A percentile compares a stretch with the other conserved stretches of the same genome.
Conservation (phyloP, 768 basidiomycete species). For the Rhizopogon vesiculosus region DNA sequence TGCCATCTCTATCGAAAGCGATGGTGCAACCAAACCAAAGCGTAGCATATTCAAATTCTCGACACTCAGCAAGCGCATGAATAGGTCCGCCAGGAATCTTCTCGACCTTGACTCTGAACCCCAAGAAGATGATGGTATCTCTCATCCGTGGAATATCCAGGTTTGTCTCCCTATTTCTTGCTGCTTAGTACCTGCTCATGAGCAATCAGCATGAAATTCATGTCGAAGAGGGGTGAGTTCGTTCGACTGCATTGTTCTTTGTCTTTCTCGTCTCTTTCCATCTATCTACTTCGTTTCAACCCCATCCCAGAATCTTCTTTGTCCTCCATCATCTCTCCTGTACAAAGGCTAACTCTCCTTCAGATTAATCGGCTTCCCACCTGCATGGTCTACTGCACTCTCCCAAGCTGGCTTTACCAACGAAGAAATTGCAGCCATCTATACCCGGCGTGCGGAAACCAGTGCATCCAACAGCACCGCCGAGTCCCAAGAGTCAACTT, state of each 20-base stretch:
- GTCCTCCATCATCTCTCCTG: not conserved
- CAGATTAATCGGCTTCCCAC: slow-evolving; percentile 63
- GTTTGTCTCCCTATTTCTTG: slow-evolving; percentile 30
- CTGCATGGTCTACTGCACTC: slow-evolving; percentile 66
- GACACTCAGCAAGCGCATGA: slow-evolving; percentile 26
- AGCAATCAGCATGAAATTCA: slow-evolving; percentile 64
- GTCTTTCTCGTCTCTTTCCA: not conserved
- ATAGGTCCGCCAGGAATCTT: slow-evolving; percentile 27
- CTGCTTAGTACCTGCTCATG: not conserved
- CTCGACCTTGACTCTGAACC: slow-evolving; percentile 10
- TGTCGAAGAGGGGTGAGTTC: slow-evolving; percentile 68
- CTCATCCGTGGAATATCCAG: slow-evolving; percentile 73
- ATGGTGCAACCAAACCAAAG: slow-evolving; percentile 17
- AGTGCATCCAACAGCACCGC: not conserved
- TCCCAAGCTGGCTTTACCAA: slow-evolving; percentile 57
- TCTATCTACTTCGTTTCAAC: slow-evolving; percentile 1
- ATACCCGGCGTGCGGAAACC: slow-evolving; percentile 30
- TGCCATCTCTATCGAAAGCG: slow-evolving; percentile 16
- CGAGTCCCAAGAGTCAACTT: slow-evolving; percentile 4
- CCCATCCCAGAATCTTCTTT: not conserved
- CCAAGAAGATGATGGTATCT: slow-evolving; percentile 53
- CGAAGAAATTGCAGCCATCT: slow-evolving; percentile 64
- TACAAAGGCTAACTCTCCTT: not conserved
- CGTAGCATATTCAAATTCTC: slow-evolving; percentile 33
- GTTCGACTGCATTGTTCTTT: not conserved